Percentiles rank a stretch among this genome's conserved stretches.
These are phyloP conservation scores for Ilyonectria robusta DNA, from an alignment of 2,329 filamentous ascomycete genomes.

Conservation along the genomic window DNA sequence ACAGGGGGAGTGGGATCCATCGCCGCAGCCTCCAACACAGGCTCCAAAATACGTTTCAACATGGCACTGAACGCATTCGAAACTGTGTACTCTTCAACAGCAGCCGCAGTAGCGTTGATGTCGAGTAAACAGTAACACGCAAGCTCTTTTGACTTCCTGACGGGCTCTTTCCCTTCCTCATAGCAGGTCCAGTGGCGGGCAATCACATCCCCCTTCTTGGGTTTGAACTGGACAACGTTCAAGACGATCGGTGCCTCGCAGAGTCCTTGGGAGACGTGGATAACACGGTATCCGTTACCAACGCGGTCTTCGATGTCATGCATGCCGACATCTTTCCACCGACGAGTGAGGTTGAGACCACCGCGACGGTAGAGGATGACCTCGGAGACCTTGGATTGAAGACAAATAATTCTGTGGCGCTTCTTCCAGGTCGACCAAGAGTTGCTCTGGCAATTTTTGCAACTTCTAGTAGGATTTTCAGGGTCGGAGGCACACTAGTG, in stretches of 20 bases:
- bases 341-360: constrained; percentile 59
- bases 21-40: constrained; percentile 26
- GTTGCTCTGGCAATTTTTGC: constrained; percentile 33
- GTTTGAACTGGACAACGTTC: constrained; percentile 59
- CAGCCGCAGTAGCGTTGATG: constrained; percentile 51
- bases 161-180: constrained; percentile 41
- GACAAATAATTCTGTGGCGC: constrained; percentile 47
- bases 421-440: too few species aligned
- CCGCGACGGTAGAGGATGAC: constrained; percentile 59
- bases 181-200: constrained; percentile 56
- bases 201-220: constrained; percentile 55
- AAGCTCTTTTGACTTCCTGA: constrained; percentile 50
- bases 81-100: constrained; percentile 56
- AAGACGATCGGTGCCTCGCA: constrained; percentile 55
- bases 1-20: neutral
- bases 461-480: constrained; percentile 51
- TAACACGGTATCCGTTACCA: constrained; percentile 42
- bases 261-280: constrained; percentile 58
- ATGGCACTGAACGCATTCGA: constrained; percentile 47
- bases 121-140: constrained; percentile 58
- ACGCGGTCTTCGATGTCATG: constrained; percentile 57
- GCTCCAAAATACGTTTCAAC: constrained; percentile 38
- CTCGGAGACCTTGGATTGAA: constrained; percentile 60
- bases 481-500: constrained; percentile 56
- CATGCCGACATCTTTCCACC: constrained; percentile 59